Percentiles rank a stretch among this genome's conserved stretches.
Evolutionary conservation across 495 filamentous ascomycete genomes (phyloP).

Genomic region (Tuber indicum): DNA sequence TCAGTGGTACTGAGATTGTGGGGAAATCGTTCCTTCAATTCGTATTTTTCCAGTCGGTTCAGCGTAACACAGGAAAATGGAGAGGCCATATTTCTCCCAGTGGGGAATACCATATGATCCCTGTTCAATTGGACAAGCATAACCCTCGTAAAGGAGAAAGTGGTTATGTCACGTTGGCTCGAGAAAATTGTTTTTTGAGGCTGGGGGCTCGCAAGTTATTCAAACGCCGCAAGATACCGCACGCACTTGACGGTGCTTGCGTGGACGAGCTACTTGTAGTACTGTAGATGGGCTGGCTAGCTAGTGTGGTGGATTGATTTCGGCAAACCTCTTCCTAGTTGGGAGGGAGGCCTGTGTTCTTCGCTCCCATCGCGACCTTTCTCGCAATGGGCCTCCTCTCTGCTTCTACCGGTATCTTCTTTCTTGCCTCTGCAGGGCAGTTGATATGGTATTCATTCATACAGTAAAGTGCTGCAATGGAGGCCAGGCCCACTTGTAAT

Average conservation of each 20-base stretch:
- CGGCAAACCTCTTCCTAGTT: background rate
- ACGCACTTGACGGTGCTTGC: background rate
- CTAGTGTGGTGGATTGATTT: background rate
- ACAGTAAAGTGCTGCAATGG: background rate
- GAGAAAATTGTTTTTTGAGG: background rate
- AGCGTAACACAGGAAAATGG: background rate
- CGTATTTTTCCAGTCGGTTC: background rate
- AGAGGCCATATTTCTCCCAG: background rate
- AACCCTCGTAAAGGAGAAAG: background rate
- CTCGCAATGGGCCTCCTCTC: background rate
- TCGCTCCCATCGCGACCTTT: background rate
- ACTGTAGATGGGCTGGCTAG: background rate
- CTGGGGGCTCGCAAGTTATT: background rate
- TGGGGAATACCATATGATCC: background rate
- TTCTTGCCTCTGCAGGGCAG: background rate
- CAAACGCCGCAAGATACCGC: background rate
- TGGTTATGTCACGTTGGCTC: slow-evolving; percentile 1
- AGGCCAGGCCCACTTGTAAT: background rate
- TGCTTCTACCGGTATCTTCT: background rate
- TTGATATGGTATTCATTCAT: background rate
- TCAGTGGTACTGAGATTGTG: background rate
- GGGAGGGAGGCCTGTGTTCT: background rate
- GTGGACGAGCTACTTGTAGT: background rate
- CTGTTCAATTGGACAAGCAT: background rate
- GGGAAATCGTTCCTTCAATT: background rate